A percentile compares a stretch with the other conserved stretches of the same genome.
Conservation (phyloP, 2,329 filamentous ascomycete genomes). For the Furcasterigmium sp. region DNA sequence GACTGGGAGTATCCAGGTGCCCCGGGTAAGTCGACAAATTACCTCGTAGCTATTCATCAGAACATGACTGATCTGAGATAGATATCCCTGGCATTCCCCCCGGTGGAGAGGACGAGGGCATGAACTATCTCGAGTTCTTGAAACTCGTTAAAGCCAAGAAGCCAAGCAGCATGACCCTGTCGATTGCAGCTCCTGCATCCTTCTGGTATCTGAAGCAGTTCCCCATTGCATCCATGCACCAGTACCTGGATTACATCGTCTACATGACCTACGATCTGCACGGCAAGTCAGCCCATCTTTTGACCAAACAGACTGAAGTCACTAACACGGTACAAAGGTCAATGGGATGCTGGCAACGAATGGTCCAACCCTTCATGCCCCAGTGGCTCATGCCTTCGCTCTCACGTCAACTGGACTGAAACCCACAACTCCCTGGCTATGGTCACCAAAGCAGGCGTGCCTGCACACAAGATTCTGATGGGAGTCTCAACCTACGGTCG, state of each 20-base stretch:
- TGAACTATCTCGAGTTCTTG: constrained; percentile 25
- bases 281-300: constrained; percentile 18
- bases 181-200: constrained; percentile 30
- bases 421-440: constrained; percentile 25
- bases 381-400: constrained; percentile 26
- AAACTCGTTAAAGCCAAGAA: constrained; percentile 8
- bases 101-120: constrained; percentile 17
- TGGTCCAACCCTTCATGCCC: constrained; percentile 18
- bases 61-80: not conserved
- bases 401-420: constrained; percentile 33
- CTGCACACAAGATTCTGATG: constrained; percentile 21
- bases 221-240: constrained; percentile 24
- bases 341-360: constrained; percentile 18
- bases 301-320: too few species aligned
- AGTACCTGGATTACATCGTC: constrained; percentile 25
- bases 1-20: constrained; percentile 34
- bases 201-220: constrained; percentile 33
- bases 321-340: not conserved
- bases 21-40: constrained; percentile 3
- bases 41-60: not conserved
- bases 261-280: constrained; percentile 29
- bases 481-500: constrained; percentile 25
- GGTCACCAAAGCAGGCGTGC: constrained; percentile 27
- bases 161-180: constrained; percentile 19
- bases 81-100: constrained; percentile 27